phyloP scores from a whole-genome alignment of 2,329 filamentous ascomycete genomes.

The Hymenoscyphus infarciens region DNA sequence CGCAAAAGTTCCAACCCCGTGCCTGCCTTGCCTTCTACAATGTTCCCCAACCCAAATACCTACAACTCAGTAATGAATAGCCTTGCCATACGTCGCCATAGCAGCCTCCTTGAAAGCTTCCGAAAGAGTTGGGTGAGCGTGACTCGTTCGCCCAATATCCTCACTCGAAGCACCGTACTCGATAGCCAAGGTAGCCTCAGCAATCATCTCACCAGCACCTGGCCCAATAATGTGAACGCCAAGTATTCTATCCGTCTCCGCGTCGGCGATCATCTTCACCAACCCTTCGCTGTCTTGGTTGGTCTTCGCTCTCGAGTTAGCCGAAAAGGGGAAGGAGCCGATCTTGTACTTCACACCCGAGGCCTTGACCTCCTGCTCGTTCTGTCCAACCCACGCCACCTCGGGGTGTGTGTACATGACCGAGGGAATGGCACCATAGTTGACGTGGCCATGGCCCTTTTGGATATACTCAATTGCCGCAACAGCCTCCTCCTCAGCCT shows the following conservation, averaged over 20 bases:
- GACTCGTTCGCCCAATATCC: conserved; percentile 90
- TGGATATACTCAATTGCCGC: conserved; percentile 95
- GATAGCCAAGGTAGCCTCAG: conserved; percentile 88
- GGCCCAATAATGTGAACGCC: conserved; percentile 96
- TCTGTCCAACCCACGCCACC: conserved; percentile 98
- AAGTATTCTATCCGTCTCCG: conserved; percentile 91
- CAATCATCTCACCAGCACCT: conserved; percentile 98
- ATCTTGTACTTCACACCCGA: conserved; percentile 87
- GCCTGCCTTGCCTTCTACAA: conserved; percentile 6
- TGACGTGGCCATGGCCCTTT: conserved; percentile 97
- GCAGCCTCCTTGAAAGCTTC: conserved; percentile 99
- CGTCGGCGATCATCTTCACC: conserved; percentile 96
- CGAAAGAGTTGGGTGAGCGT: conserved; percentile 82
- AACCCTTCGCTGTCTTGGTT: conserved; percentile 94
- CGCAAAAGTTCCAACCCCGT: conserved; percentile 9
- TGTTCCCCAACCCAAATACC: not conserved
- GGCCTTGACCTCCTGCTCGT: conserved; percentile 91
- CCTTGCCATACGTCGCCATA: conserved; percentile 93
- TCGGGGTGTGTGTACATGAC: conserved; percentile 99
- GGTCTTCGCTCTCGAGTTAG: conserved; percentile 98
- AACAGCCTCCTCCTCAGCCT: conserved; percentile 97
- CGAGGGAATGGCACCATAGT: conserved; percentile 95
- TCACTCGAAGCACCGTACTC: conserved; percentile 96
- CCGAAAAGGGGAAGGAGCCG: conserved; percentile 93
- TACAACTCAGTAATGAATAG: conserved; percentile 79